Base-by-base conservation (phyloP, 768 basidiomycete genomes). In the Russula griseocarnosa region DNA sequence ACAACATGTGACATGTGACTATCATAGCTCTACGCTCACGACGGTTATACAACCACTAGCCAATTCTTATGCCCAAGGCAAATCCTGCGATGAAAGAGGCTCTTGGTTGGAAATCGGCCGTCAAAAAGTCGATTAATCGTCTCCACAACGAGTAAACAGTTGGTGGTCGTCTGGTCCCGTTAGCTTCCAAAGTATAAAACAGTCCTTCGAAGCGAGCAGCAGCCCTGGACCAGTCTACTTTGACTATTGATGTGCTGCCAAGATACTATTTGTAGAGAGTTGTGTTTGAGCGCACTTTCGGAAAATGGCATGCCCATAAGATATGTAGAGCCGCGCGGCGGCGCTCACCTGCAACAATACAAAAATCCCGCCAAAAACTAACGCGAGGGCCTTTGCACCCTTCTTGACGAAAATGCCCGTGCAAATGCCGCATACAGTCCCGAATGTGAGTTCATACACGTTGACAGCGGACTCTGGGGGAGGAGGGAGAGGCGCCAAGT, bases 341-440 rank as follows among this genome's bases (percentile, higher is more conserved):
- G 38, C 16, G 38, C 83, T 53, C 62, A 93, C 94, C 83, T 96
- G 94, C 10, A 98, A 82, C 51, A 98, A 75, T 24, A 98, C 88
- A 68, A 97, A 98, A 2, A 91, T 77, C 3, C 93, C 94, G 3
- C 96, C 96, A n/a, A 97, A 76, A 49, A 89, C 72, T 76, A 93
- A 94, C 0, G 94, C 96, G 13, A 87, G 74, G 2, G 83, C 79
- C 73, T 87, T 91, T 9, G 87, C 84, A n/a, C 96, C 95, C 74
- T 96, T 98, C 77, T 97, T 98, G 69, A 96, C 79, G 71, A 98
- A 98, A 0, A 98, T 81, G 0, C 96, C 96, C 0, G 92, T 86
- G 70, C 93, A 97, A 47, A 98, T 72, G 0, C 96, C 96, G 61
- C 86, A 83, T 0, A 90, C 86, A 5, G 93, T 91, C 13, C 96